Percentiles rank a stretch among this genome's conserved stretches.
These are phyloP conservation scores for Fusarium poae DNA, from an alignment of 2,329 filamentous ascomycete genomes.

Conservation along the genomic window DNA sequence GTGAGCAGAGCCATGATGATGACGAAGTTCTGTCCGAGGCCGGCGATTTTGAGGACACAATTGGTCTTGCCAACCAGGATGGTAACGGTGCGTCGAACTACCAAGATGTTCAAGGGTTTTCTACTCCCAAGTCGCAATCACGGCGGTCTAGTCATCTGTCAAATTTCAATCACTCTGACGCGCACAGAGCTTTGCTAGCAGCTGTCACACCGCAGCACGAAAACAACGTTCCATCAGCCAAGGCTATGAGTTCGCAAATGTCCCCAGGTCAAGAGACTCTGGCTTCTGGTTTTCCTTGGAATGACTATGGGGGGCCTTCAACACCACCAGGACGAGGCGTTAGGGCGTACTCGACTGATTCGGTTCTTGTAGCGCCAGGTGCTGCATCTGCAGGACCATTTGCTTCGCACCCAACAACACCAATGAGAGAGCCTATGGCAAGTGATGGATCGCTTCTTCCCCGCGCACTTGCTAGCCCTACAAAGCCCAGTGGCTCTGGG, in stretches of 20 bases:
- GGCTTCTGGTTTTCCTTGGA: constrained; percentile 61
- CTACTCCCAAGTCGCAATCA: constrained; percentile 53
- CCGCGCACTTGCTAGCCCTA: constrained; percentile 46
- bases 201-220: constrained; percentile 53
- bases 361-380: constrained; percentile 47
- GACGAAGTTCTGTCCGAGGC: constrained; percentile 65
- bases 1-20: constrained; percentile 71
- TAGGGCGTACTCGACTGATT: constrained; percentile 56
- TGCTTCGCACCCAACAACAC: constrained; percentile 52
- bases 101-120: constrained; percentile 39
- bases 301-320: constrained; percentile 52
- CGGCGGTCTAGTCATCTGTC: constrained; percentile 64
- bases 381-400: constrained; percentile 36
- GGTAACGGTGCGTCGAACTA: constrained; percentile 33
- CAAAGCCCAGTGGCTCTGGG: constrained; percentile 48
- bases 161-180: constrained; percentile 59
- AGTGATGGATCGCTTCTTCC: constrained; percentile 49
- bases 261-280: constrained; percentile 55
- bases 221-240: constrained; percentile 54
- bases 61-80: constrained; percentile 68
- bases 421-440: constrained; percentile 49
- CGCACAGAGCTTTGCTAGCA: constrained; percentile 51
- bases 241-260: constrained; percentile 53
- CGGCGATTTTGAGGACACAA: constrained; percentile 73
- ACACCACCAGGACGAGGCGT: constrained; percentile 53